Evolutionary conservation across 2,329 filamentous ascomycete species (phyloP), one percentile per base, ranked within the genome.

Genomic region (Penicillium aurantiogriseum): DNA sequence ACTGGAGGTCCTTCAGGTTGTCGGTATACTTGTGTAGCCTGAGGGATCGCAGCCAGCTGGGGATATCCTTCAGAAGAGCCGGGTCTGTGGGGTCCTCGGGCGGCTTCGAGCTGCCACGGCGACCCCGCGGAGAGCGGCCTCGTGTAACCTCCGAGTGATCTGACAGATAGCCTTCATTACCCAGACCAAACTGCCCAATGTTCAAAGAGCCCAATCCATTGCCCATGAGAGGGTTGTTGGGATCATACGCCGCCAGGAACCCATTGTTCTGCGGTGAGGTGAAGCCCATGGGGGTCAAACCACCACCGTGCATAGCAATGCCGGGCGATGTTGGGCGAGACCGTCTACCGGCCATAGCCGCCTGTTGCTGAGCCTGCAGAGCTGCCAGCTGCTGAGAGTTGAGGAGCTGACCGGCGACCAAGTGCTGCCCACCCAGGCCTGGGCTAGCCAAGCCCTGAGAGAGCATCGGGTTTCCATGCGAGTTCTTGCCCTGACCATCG

Each of bases 21-120:
- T 99, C 94, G 10, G 94, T 99, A 77, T 99, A 99, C 81, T 99
- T 99, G 82, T 99, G 94, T 69, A 99, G 82, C 59, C 94, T 87
- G 72, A 97, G 83, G 74, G 92, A 97, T 73, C 94, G 87, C 69
- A 99, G 84, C 94, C 94, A 99, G 74, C 88, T 89, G 54, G 94
- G 93, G 66, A 99, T 97, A 71, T 99, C 94, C 77, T 96, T 90
- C 67, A 99, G 83, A 59, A 99, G 84, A 42, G 83, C 87, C 17
- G 90, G 89, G 75, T 99, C 94, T 21, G 93, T 97, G 4, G 94
- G 94, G 70, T 99, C 94, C 81, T 99, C 94, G 46, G 94, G 94
- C 31, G 94, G 94, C 83, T 97, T 99, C 43, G 91, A 96, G 81
- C 89, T 97, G 63, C 94, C 94, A 66, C 94, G 85, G 62, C 94